phyloP scores from a whole-genome alignment of 805 yeast species.

The Saccharomyces jurei region DNA sequence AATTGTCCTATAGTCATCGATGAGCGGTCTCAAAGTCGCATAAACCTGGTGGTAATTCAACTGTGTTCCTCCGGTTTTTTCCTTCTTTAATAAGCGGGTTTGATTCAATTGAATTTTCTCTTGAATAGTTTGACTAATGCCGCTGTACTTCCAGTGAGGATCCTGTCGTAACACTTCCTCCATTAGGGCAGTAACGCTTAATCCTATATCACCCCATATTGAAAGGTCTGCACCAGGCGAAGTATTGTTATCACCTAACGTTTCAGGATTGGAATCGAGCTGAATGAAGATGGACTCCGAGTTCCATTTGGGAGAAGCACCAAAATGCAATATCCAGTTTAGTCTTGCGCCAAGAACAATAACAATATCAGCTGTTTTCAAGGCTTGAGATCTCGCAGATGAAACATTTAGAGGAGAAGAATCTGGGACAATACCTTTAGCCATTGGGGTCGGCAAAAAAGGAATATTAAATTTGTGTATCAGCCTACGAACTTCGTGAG shows the following conservation, averaged over 20 bases:
- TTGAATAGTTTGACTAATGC: conserved; percentile 6
- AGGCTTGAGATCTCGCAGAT: conserved; percentile 56
- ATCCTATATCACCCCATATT: conserved; percentile 47
- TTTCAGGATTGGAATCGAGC: conserved; percentile 47
- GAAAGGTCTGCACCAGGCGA: conserved; percentile 32
- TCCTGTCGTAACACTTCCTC: conserved; percentile 12
- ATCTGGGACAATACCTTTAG: conserved; percentile 61
- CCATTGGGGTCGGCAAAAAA: conserved; percentile 73
- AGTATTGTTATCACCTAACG: conserved; percentile 40
- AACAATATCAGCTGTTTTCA: conserved; percentile 50
- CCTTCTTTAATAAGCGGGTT: conserved; percentile 27
- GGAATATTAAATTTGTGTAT: conserved; percentile 39
- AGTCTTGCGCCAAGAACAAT: conserved; percentile 57
- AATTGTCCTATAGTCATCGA: conserved; percentile 33
- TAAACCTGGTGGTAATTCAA: conserved; percentile 50
- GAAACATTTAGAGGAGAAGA: conserved; percentile 40
- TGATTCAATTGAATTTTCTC: conserved; percentile 14
- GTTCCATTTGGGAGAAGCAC: conserved; percentile 46
- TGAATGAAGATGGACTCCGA: conserved; percentile 44
- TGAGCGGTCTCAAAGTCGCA: conserved; percentile 36
- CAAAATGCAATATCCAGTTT: conserved; percentile 69
- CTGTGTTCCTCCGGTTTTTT: conserved; percentile 11
- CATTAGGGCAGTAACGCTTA: conserved; percentile 34
- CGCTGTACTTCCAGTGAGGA: conserved; percentile 6
- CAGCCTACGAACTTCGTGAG: conserved; percentile 34